Evolutionary conservation across 768 basidiomycete species (phyloP).

Genomic region (Lanmaoa pseudosensibilis): DNA sequence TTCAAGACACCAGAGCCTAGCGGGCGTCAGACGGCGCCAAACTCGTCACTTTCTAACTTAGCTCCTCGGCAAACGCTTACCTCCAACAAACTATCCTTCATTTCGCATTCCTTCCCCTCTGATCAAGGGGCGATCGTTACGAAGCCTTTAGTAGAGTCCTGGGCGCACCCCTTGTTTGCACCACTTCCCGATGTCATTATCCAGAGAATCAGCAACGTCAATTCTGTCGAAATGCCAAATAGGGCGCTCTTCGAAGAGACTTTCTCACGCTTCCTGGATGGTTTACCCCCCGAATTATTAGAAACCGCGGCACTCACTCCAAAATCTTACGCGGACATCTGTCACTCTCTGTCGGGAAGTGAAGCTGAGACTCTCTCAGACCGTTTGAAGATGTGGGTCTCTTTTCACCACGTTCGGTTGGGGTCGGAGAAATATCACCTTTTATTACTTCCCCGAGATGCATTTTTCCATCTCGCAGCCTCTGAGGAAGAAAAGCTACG

Average conservation of each 20-base stretch:
- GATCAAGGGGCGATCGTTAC: slow-evolving; percentile 40
- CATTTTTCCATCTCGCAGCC: slow-evolving; percentile 50
- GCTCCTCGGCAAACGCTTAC: slow-evolving; percentile 26
- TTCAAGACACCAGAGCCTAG: slow-evolving; percentile 26
- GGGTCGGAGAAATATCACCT: slow-evolving; percentile 61
- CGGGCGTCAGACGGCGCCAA: slow-evolving; percentile 18
- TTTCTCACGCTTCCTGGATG: slow-evolving; percentile 48
- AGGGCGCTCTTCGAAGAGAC: slow-evolving; percentile 52
- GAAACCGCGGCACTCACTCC: slow-evolving; percentile 60
- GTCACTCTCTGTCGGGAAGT: slow-evolving; percentile 44
- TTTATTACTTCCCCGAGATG: slow-evolving; percentile 60
- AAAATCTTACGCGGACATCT: slow-evolving; percentile 54
- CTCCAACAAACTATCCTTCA: slow-evolving; percentile 40
- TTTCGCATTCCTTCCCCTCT: slow-evolving; percentile 42
- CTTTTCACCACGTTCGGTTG: slow-evolving; percentile 58
- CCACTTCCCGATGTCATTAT: slow-evolving; percentile 59
- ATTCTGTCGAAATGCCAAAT: slow-evolving; percentile 59
- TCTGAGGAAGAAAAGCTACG: slow-evolving; percentile 52
- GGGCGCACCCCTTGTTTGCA: slow-evolving; percentile 57
- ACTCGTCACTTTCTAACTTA: slow-evolving; percentile 24
- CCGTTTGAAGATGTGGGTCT: slow-evolving; percentile 53
- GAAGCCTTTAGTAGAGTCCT: slow-evolving; percentile 52
- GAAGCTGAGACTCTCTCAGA: slow-evolving; percentile 34
- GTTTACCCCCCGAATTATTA: slow-evolving; percentile 53
- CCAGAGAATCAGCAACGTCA: slow-evolving; percentile 53